These are phyloP conservation scores for Lactifluus subvellereus DNA, from an alignment of 768 basidiomycete genomes.

Conservation along the genomic window DNA sequence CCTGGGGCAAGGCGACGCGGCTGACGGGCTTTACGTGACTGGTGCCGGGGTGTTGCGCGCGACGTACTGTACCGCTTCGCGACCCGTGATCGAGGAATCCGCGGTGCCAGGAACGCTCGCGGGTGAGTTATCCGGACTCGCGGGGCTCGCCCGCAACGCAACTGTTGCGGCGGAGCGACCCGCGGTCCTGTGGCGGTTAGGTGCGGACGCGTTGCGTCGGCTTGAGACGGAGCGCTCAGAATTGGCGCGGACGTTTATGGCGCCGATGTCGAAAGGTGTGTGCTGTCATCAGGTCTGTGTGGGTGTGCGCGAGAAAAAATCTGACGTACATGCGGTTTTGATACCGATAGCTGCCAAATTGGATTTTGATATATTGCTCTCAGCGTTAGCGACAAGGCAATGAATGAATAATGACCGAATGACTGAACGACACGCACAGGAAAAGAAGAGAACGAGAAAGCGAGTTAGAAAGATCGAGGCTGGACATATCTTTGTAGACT, in stretches of 20 bases:
- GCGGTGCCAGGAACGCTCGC: constrained; percentile 93
- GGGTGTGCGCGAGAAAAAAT: not conserved
- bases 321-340: constrained; percentile 2
- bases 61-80: constrained; percentile 71
- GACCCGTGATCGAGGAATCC: constrained; percentile 66
- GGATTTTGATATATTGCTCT: constrained; percentile 59
- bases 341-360: constrained; percentile 51
- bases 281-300: constrained; percentile 4
- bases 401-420: not conserved
- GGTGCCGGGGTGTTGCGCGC: constrained; percentile 84
- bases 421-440: not conserved
- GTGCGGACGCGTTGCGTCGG: no score
- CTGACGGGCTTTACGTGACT: constrained; percentile 86
- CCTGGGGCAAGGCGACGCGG: constrained; percentile 74
- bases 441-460: not conserved
- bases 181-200: constrained; percentile 64
- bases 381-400: no score
- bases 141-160: constrained; percentile 75
- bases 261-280: constrained; percentile 69
- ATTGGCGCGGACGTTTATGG: constrained; percentile 39
- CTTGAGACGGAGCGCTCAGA: constrained; percentile 47
- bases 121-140: constrained; percentile 83
- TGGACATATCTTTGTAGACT: no score
- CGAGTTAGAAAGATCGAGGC: not conserved
- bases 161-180: constrained; percentile 77